These are phyloP conservation scores for Stemphylium beticola DNA, from an alignment of 2,329 filamentous ascomycete species.

Conservation along the genomic window DNA sequence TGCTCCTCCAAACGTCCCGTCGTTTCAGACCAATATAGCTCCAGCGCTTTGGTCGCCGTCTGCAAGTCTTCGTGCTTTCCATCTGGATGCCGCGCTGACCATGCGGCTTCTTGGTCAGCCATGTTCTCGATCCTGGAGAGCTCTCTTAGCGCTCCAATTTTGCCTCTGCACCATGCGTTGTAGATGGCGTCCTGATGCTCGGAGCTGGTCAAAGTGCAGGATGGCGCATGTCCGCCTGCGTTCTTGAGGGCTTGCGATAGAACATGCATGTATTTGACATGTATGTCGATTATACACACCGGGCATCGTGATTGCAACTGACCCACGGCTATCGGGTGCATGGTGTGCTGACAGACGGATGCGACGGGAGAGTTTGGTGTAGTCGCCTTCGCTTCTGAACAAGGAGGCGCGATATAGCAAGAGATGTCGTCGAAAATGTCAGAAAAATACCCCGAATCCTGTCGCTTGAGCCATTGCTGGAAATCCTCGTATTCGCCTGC, in stretches of 20 bases:
- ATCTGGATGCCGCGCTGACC: constrained; percentile 22
- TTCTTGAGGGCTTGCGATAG: constrained; percentile 29
- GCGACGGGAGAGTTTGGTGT: constrained; percentile 20
- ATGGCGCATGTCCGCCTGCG: constrained; percentile 29
- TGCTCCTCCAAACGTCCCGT: constrained; percentile 8
- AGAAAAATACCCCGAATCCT: constrained; percentile 42
- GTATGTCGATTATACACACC: constrained; percentile 35
- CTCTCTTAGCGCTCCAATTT: constrained; percentile 29
- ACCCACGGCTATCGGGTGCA: constrained; percentile 27
- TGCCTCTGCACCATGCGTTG: constrained; percentile 32
- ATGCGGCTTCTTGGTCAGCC: constrained; percentile 26
- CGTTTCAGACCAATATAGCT: constrained; percentile 34
- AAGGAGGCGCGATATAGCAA: constrained; percentile 20
- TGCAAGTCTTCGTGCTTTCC: constrained; percentile 18
- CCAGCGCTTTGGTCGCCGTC: constrained; percentile 33
- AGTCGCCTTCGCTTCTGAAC: neutral
- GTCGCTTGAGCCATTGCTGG: constrained; percentile 37
- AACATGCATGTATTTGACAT: constrained; percentile 33
- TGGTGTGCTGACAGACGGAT: constrained; percentile 27
- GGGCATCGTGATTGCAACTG: constrained; percentile 30
- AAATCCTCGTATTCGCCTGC: constrained; percentile 39
- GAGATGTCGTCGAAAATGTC: constrained; percentile 36
- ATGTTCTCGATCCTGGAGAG: constrained; percentile 28
- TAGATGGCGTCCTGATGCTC: constrained; percentile 31
- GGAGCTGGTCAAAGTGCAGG: constrained; percentile 26